Percentiles rank a stretch among this genome's conserved stretches.
These are phyloP conservation scores for Linum trigynum DNA, from an alignment of 345 rosid species.

Conservation along the genomic window DNA sequence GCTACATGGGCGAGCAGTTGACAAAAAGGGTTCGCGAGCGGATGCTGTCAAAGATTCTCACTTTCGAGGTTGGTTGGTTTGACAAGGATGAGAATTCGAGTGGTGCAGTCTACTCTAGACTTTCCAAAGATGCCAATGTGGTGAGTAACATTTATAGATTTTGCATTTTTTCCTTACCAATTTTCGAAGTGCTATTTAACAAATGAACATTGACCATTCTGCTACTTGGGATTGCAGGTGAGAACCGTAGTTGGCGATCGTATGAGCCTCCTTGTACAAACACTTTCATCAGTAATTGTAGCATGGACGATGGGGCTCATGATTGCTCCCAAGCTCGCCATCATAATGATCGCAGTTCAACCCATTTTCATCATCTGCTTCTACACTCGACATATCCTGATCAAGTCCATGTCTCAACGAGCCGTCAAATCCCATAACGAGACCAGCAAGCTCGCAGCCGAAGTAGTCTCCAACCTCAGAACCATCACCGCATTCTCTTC, in stretches of 20 bases:
- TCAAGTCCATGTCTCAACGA: constrained; percentile 18
- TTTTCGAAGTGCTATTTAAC: too few relatives aligned
- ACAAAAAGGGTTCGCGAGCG: constrained; percentile 21
- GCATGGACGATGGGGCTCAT: constrained; percentile 40
- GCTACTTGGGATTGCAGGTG: background rate
- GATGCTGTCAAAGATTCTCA: constrained; percentile 22
- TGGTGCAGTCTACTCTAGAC: constrained; percentile 24
- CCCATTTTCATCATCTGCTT: constrained; percentile 29
- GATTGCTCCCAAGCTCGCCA: constrained; percentile 40
- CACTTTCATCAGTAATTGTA: constrained; percentile 27
- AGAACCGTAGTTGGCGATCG: constrained; percentile 5
- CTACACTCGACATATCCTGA: constrained; percentile 13
- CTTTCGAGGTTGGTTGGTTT: constrained; percentile 32
- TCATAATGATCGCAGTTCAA: constrained; percentile 43
- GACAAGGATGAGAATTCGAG: constrained; percentile 30
- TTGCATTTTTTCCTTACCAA: background rate
- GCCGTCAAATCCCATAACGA: constrained; percentile 23
- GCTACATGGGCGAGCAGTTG: constrained; percentile 25
- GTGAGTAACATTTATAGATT: constrained; percentile 6
- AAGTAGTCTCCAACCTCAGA: constrained; percentile 31
- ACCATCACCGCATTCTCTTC: constrained; percentile 36
- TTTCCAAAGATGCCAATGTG: constrained; percentile 26
- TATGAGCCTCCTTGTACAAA: constrained; percentile 32
- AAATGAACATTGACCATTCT: background rate
- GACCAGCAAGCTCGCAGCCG: constrained; percentile 21